Base-by-base conservation (phyloP, 202 grass and related monocot species). In the Zizania palustris region DNA sequence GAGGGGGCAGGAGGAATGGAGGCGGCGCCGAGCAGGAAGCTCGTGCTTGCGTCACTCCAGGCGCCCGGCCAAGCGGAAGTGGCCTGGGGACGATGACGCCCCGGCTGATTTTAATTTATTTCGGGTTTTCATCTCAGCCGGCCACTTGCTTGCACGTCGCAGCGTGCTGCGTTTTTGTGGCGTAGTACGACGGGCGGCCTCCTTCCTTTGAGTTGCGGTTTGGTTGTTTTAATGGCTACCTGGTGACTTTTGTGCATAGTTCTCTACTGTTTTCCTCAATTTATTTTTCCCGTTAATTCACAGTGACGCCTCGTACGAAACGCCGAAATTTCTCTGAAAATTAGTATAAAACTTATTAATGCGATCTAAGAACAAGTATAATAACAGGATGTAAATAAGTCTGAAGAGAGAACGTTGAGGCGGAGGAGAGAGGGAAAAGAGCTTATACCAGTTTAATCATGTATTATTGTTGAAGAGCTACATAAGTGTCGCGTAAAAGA, bases 61-160 rank as follows among this genome's bases (percentile, higher is more conserved):
- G 56, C 48, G 46, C 74, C 3, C 34, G 34, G 80, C 73, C 67
- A 56, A 8, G 58, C n/a, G 67, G 45, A 71, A 84, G 82, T 60
- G 73, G 75, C n/a, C 21, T 7, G n/a, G 48, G 48, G 78, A 45
- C 14, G 53, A 59, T 13, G 63, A 63, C 55, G 36, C 15, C 68
- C 45, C 6, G 45, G 56, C 67, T 38, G 28, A 55, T 34, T 78
- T 38, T 54, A 5, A 2, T 33, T 78, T 41, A 10, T 6, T 54
- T n/a, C 39, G 7, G 65, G 22, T 4, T 41, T 22, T 76, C 57
- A 11, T 64, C 63, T 45, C 45, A 34, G 41, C 6, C 19, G 64
- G 69, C 15, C 45, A 44, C 40, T 16, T 40, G 12, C 37, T 10
- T 15, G 45, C 7, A 4, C 11, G 41, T 55, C 44, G 9, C n/a